A percentile compares a stretch with the other conserved stretches of the same genome.
Evolutionary conservation across 768 basidiomycete species (phyloP).

Genomic region (Dacryopinax spathularia): DNA sequence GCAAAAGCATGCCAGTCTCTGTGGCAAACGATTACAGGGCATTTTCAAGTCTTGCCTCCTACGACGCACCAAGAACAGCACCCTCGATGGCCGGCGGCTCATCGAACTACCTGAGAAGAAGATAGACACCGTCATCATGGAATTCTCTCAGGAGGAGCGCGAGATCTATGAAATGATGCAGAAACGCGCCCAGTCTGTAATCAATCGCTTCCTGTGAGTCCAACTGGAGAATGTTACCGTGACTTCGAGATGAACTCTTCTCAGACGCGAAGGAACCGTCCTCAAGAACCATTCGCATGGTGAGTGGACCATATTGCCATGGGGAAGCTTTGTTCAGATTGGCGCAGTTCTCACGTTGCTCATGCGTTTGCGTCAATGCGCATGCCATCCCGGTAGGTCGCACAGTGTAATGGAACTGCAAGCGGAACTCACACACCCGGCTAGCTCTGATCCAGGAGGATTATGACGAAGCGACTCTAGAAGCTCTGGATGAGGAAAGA

Average conservation of each 20-base stretch:
- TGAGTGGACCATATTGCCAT: conserved; percentile 28
- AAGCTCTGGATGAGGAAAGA: not conserved
- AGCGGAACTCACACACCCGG: conserved; percentile 18
- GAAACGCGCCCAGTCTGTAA: conserved; percentile 12
- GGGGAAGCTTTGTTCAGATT: conserved; percentile 18
- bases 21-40: not conserved
- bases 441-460: conserved; percentile 28
- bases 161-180: conserved; percentile 15
- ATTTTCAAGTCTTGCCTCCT: not conserved
- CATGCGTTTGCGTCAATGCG: conserved; percentile 27
- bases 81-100: not conserved
- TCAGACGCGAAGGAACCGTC: conserved; percentile 41
- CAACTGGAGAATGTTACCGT: not conserved
- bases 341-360: not conserved
- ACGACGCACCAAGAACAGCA: not conserved
- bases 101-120: not conserved
- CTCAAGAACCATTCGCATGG: conserved; percentile 31
- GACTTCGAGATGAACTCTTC: not conserved
- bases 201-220: conserved; percentile 17
- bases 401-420: not conserved
- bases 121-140: conserved; percentile 5
- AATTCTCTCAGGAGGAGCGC: conserved; percentile 20
- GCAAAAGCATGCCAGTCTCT: not conserved
- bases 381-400: conserved; percentile 54
- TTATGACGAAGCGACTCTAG: not conserved